Evolutionary conservation across 352 stramenopile species (phyloP), one percentile per base, ranked within the genome.

Genomic region (Phytophthora palmivora): DNA sequence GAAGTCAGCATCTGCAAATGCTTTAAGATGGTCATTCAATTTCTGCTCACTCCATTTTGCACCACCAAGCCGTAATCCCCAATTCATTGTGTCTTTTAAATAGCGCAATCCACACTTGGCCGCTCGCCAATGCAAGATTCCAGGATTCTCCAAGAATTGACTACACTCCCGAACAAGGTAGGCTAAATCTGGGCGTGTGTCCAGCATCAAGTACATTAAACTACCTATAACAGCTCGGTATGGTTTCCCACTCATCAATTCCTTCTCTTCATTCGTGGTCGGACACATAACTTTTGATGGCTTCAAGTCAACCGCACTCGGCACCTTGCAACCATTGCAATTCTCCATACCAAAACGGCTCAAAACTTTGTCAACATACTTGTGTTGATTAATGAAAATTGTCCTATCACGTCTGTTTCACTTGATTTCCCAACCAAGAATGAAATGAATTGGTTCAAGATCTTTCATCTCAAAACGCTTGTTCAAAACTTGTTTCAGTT

Each of bases 371-470:
- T 47, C 12, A 7, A 21, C 47, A 41, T 69, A 73, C 22, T 65
- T 68, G 14, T 6, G 19, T 19, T 73, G 64, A 11, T 24, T 42
- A 4, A 72, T 55, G 14, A 57, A 58, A 3, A 73, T 43, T 28
- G 51, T 53, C 1, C 51, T 18, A 19, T 58, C 30, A 11, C 30
- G 0, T 7, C 51, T 16, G 22, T 68, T 57, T 2, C 48, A 24
- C 1, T 34, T 53, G n/a, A 69, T 55, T 18, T 69, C 58, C 64
- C 64, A 69, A 10, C 58, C 51, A 5, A 73, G 19, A 34, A 69
- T 69, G n/a, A 65, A 68, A 12, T 73, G 47, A 10, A 68, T 26
- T 16, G 9, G n/a, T 10, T 58, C 58, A 2, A 69, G 42, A 18
- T 69, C 47, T 18, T 69, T 73, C 63, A 67, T 72, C 19, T 49